Evolutionary conservation across 441 rosid species (phyloP), one percentile per base, ranked within the genome.

Genomic region (Raphanus hybrid): DNA sequence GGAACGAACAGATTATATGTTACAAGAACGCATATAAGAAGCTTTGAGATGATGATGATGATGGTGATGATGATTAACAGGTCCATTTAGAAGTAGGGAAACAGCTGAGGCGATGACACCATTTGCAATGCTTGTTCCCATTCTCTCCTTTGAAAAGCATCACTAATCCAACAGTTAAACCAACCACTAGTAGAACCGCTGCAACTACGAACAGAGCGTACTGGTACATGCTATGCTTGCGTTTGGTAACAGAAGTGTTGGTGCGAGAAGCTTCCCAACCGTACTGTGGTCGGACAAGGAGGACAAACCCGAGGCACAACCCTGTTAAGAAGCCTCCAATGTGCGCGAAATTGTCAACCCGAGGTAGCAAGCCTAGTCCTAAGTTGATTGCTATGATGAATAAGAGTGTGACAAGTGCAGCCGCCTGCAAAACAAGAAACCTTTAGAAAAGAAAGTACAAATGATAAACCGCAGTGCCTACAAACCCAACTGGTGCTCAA

Each of bases 251-350:
- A 18, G 84, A 34, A 14, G 57, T 37, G 71, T 6, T 64, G 70
- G 86, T 45, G 75, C 85, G 69, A 81, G 87, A 16, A 61, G 76
- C 88, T 92, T 88, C 20, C 93, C 95, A 63, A 84, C 79, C 79
- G 39, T 60, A 69, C 74, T 90, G 97, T 55, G 97, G 97, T 3
- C 94, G 92, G 43, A 91, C 70, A 8, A 94, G 83, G 73, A 94
- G 74, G 66, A 90, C 73, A 69, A 94, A 91, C 10, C 98, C 98
- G 0, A 94, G 88, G 18, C 93, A 85, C 63, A 94, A 88, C 29
- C 98, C 97, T 0, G 92, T 45, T 55, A 84, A 72, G 83, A 92
- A 92, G 64, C 98, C 97, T 72, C 98, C 98, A n/a, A 94, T 87
- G 63, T 94, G 97, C 0, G 97, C 95, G 69, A 88, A 94, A 88